Evolutionary conservation across 2,329 filamentous ascomycete species (phyloP).

Genomic region (Cladosporium sp.): DNA sequence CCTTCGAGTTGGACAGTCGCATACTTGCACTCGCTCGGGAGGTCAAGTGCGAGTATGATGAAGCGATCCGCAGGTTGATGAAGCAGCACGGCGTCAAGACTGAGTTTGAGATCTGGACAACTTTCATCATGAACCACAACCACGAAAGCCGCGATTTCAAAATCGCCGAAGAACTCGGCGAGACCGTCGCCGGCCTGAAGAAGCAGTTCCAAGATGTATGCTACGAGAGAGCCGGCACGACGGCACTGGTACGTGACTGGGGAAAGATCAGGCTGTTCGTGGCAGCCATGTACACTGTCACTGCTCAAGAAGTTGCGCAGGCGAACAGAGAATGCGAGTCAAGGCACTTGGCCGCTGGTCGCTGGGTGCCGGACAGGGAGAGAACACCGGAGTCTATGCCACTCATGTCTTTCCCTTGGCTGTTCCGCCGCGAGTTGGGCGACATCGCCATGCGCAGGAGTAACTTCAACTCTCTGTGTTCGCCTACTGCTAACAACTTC

Average conservation of each 20-base stretch:
- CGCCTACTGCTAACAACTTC: neutral
- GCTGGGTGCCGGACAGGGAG: constrained; percentile 40
- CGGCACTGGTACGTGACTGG: constrained; percentile 45
- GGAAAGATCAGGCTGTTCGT: constrained; percentile 69
- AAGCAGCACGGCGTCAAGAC: constrained; percentile 79
- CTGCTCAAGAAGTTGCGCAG: constrained; percentile 66
- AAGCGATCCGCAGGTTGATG: constrained; percentile 75
- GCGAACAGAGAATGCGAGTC: constrained; percentile 56
- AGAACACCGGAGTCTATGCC: constrained; percentile 63
- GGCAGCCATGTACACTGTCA: constrained; percentile 85
- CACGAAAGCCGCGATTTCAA: constrained; percentile 78
- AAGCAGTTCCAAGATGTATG: constrained; percentile 69
- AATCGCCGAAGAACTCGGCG: constrained; percentile 78
- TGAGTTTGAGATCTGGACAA: constrained; percentile 90
- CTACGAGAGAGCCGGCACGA: constrained; percentile 61
- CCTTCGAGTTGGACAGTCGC: constrained; percentile 58
- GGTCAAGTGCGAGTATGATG: constrained; percentile 79
- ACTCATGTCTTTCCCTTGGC: constrained; percentile 91
- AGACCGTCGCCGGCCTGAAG: constrained; percentile 66
- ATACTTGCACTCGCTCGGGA: constrained; percentile 61
- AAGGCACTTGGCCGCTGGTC: constrained; percentile 44
- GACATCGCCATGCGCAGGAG: constrained; percentile 59
- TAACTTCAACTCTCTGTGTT: neutral
- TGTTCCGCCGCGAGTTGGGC: constrained; percentile 74
- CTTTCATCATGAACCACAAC: constrained; percentile 77